Evolutionary conservation across 176 grass and related monocot genomes (phyloP), one percentile per base, ranked within the genome.

Genomic region (Eleusine coracana): DNA sequence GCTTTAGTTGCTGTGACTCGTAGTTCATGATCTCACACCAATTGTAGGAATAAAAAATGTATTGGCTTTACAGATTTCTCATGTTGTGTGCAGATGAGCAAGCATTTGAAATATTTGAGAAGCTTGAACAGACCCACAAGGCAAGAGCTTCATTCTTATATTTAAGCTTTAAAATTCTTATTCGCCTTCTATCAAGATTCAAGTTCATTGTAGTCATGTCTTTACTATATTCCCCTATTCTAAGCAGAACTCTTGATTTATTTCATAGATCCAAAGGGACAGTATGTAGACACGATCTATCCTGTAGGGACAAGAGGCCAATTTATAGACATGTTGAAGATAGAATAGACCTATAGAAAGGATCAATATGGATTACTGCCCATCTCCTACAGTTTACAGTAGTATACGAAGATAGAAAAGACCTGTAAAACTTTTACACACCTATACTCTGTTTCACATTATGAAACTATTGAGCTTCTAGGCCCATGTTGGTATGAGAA

Each of bases 41-140:
- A 28, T 28, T 62, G 20, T 28, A 62, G 9, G 59, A 62, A 62
- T 27, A 5, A 25, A 60, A 23, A 62, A 13, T 62, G 6, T 60
- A 60, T 10, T n/a, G 10, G 58, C 58, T 40, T 17, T 71, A 42
- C 45, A 23, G 71, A 14, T 20, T 58, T 71, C 20, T 41, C 20
- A 15, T 59, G 21, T 72, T 77, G 10, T 84, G 48, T 78, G 39
- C 73, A 89, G 88, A 42, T 78, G 72, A 66, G 3, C 28, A 77
- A 51, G 41, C 65, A 42, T 82, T 89, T 77, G 78, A 89, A 60
- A 11, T 25, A 29, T 86, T 86, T 18, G 88, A 86, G 66, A 89
- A 89, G 71, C 82, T 89, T 55, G 87, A 89, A 89, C 51, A 76
- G 21, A 66, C 55, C 10, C 66, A 86, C 7, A 86, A 86, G 83